Evolutionary conservation across 2,329 filamentous ascomycete genomes (phyloP).

Genomic region (Lasiodiplodia theobromae): DNA sequence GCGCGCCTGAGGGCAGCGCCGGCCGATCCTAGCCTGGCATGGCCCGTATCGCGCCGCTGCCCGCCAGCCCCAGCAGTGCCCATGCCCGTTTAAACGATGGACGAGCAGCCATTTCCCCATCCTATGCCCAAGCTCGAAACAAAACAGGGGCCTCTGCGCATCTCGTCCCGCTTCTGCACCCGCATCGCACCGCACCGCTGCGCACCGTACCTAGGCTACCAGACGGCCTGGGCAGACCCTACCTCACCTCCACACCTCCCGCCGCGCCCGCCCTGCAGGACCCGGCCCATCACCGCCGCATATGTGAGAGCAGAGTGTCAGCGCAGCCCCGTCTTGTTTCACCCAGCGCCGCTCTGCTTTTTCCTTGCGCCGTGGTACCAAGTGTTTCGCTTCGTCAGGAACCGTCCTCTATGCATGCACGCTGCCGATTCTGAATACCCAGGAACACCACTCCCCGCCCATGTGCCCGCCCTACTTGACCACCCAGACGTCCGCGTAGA

Average conservation of each 20-base stretch:
- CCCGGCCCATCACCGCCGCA: constrained; percentile 22
- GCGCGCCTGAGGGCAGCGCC: constrained; percentile 21
- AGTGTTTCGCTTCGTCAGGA: constrained; percentile 43
- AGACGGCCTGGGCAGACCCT: constrained; percentile 27
- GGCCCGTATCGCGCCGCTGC: constrained; percentile 14
- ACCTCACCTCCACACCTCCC: constrained; percentile 21
- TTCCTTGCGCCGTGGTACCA: constrained; percentile 31
- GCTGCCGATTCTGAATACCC: constrained; percentile 39
- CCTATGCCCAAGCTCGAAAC: constrained; percentile 36
- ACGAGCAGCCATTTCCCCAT: constrained; percentile 28
- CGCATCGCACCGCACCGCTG: constrained; percentile 41
- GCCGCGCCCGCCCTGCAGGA: constrained; percentile 19
- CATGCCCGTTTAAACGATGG: constrained; percentile 29
- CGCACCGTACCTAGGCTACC: constrained; percentile 37
- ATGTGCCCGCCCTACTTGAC: constrained; percentile 36
- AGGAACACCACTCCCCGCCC: constrained; percentile 31
- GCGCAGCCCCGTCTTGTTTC: constrained; percentile 29
- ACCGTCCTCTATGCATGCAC: constrained; percentile 46
- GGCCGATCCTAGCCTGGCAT: constrained; percentile 10
- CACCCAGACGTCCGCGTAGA: constrained; percentile 40
- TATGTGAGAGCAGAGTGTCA: constrained; percentile 26
- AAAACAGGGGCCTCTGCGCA: constrained; percentile 38
- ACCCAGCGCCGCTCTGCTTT: constrained; percentile 17
- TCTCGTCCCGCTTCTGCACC: constrained; percentile 39
- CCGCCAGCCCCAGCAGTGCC: constrained; percentile 21